A percentile compares a stretch with the other conserved stretches of the same genome.
These are phyloP conservation scores for Dothideomycetes sp. DNA, from an alignment of 2,329 filamentous ascomycete genomes.

Conservation along the genomic window DNA sequence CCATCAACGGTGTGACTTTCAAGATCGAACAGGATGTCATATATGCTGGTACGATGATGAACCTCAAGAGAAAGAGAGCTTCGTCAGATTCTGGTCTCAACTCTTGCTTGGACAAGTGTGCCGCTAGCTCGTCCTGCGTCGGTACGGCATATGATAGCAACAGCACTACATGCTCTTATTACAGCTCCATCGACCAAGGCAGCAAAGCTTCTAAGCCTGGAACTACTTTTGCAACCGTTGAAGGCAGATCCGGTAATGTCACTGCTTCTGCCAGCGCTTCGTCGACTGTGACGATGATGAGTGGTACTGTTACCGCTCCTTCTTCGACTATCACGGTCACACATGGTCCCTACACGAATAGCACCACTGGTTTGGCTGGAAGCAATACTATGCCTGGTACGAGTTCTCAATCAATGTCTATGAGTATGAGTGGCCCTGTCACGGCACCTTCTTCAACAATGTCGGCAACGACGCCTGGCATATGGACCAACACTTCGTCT, in stretches of 20 bases:
- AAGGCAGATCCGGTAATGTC: background rate
- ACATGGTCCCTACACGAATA: too few relatives aligned
- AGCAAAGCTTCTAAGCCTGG: background rate
- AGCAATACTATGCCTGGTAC: background rate
- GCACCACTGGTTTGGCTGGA: too few relatives aligned
- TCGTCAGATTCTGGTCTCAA: background rate
- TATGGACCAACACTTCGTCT: background rate
- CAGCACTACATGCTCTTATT: background rate
- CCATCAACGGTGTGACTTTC: background rate
- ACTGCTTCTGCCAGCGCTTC: background rate
- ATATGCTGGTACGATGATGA: background rate
- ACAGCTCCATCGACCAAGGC: conserved; percentile 1
- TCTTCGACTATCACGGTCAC: background rate
- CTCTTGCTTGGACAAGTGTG: conserved; percentile 5
- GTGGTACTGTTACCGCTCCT: background rate
- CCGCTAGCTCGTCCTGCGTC: background rate
- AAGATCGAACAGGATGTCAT: background rate
- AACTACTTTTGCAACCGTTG: background rate
- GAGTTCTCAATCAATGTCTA: background rate
- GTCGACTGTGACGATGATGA: background rate
- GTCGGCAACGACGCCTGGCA: background rate
- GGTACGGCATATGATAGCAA: background rate
- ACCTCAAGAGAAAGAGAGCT: background rate
- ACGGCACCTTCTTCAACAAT: background rate
- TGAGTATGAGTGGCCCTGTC: background rate